phyloP scores from a whole-genome alignment of 768 basidiomycete species.

The Panellus pusillus region DNA sequence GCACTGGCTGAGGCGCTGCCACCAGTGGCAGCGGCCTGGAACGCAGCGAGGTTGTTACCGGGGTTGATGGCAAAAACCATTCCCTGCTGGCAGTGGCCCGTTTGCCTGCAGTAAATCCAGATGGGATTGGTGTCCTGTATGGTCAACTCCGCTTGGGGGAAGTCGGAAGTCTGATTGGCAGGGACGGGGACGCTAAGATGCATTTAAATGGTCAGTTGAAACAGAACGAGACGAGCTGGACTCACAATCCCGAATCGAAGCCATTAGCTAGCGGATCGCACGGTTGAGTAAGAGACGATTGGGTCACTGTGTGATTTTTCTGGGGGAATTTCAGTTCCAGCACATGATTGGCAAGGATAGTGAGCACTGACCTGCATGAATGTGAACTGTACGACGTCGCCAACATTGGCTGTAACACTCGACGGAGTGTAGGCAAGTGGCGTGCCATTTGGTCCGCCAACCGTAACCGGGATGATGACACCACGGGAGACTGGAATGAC shows the following conservation, averaged over 20 bases:
- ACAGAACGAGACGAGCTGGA: not conserved
- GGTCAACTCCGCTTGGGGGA: constrained; percentile 44
- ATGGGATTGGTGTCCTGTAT: constrained; percentile 46
- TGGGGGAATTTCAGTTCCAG: constrained; percentile 54
- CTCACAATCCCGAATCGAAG: constrained; percentile 63
- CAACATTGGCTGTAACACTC: constrained; percentile 8
- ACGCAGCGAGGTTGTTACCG: constrained; percentile 50
- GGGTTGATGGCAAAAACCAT: constrained; percentile 74
- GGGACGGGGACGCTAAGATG: constrained; percentile 45
- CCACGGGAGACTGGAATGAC: constrained; percentile 34
- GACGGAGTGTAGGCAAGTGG: constrained; percentile 39
- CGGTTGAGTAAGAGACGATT: constrained; percentile 51
- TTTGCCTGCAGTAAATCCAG: constrained; percentile 63
- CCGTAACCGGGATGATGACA: constrained; percentile 43
- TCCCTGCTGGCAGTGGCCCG: constrained; percentile 51
- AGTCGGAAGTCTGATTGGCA: constrained; percentile 36
- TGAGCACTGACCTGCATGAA: too few species aligned
- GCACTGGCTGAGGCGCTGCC: constrained; percentile 8
- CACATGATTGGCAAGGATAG: too few species aligned
- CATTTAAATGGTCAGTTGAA: not conserved
- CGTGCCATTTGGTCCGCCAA: constrained; percentile 43
- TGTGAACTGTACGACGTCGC: constrained; percentile 19
- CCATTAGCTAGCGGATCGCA: constrained; percentile 43
- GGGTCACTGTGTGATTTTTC: constrained; percentile 61
- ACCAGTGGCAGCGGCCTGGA: constrained; percentile 53